Evolutionary conservation across 139 green algal species (phyloP), one percentile per base, ranked within the genome.

Genomic region (Eudorina sp.): DNA sequence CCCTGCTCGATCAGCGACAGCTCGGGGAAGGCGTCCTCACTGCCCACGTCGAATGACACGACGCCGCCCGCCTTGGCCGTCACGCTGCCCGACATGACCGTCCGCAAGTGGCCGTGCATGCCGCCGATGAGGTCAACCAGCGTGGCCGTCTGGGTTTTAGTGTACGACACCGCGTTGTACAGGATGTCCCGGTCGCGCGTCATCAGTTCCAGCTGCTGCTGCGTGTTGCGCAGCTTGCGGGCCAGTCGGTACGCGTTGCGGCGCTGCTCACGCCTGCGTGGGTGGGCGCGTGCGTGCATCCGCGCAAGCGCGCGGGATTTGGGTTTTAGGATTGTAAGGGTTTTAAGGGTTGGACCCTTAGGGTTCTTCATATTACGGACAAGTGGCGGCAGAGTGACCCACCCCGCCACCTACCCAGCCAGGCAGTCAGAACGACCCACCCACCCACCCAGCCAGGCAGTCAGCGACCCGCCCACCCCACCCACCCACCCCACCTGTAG

Each of bases 191-290:
- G 81, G 82, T 91, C 88, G 45, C 74, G 72, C 85, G 79, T 83
- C 76, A 90, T 86, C 34, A 90, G 76, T 48, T 62, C 76, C 46
- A 90, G 75, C 76, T 90, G 86, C 75, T 90, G 58, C 75, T 91
- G 88, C 36, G 58, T 88, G 80, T 91, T 91, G 25, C 84, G 84
- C 41, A 91, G 79, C 70, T 91, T 91, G 53, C 84, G 69, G 21
- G 88, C 88, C 41, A 91, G 46, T 0, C 88, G 88, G 79, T 86
- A 91, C 0, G 79, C 58, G 53, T 73, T 84, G 25, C 72, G 58
- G 6, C 80, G 79, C 64, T 91, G 88, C 69, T 85, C 72, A 16
- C 77, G 80, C 60, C 80, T 86, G 60, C 1, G 29, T 29, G 64
- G 8, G 64, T 23, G 51, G 51, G 51, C n/a, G n/a, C n/a, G 51